Base-by-base conservation (phyloP, 345 rosid genomes). In the Kernera saxatilis region DNA sequence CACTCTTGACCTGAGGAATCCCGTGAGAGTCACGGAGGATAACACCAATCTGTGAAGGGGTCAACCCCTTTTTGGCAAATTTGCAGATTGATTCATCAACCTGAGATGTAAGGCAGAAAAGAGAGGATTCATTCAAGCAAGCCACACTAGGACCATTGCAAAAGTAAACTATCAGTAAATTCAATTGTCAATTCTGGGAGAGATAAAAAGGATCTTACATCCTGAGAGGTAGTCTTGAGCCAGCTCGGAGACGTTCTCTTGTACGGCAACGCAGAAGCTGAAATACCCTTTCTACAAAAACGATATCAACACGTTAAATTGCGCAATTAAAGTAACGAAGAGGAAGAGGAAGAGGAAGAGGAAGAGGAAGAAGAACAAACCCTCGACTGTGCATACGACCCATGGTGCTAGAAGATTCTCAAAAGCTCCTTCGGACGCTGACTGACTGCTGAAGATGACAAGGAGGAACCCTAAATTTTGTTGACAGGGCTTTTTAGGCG, bases 381-480 rank as follows among this genome's bases (percentile, higher is more conserved):
- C 96, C 97, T 59, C 85, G 55, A 60, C 88, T 82, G 76, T 89
- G 97, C 97, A 91, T 91, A 66, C 96, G 90, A 70, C 93, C 97
- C 96, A 89, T 91, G 82, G 82, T 57, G 61, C 72, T 77, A 26
- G 64, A 8, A 26, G 64, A 8, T 36, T 35, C 29, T 62, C 11
- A 1, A 1, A 12, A 62, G 26, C 53, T 43, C 48, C 26, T n/a
- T 41, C 21, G 64, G 41, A 8, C 15, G 22, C 21, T 55, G 5
- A 3, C 64, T 52, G 62, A 62, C 56, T 60, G 69, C 70, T 43
- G 64, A 5, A 25, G 41, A 54, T 48, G 56, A 55, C 26, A 12
- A 14, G 11, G n/a, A 33, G 21, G 33, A 63, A 22, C 70, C 76
- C 70, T 61, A 58, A 39, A 1, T 18, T 53, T 45, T 11, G 35